Base-by-base conservation (phyloP, 2,329 filamentous ascomycete genomes). In the Teratosphaeria viscida region DNA sequence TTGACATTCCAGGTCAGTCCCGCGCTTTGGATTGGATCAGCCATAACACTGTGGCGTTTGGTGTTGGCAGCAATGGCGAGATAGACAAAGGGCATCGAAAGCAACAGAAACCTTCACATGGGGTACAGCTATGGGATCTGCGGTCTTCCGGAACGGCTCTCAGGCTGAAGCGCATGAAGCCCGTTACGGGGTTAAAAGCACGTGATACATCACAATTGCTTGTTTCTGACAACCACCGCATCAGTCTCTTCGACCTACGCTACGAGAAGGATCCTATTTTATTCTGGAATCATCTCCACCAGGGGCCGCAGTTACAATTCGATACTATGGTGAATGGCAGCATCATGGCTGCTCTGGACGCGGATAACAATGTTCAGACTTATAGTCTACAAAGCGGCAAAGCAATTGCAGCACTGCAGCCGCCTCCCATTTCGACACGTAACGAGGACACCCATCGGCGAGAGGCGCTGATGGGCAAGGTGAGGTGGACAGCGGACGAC, bases 71-170 rank as follows among this genome's bases (percentile, higher is more conserved):
- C 14, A 54, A 23, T 6, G 43, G 26, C 23, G 43, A 49, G 43
- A 7, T 19, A 49, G n/a, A 49, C n/a, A 49, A 49, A 10, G 19
- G 16, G n/a, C 43, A 49, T 49, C 43, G 43, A 16, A 49, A 49
- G 43, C 43, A 49, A 19, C 43, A 23, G 8, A n/a, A 23, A 11
- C n/a, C 43, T 26, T 49, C 43, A 49, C 43, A 54, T 29, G 59
- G 29, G 6, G 70, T 77, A 3, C 60, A 58, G 5, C 62, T 72
- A 3, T 71, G 65, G 61, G 70, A 72, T 54, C 56, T 53, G 2
- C 61, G 70, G 8, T 60, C 59, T 10, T 29, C 14, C 23, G 64
- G 56, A 8, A 60, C 32, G 16, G 49, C 63, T 5, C 52, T 54
- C 2, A 58, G 64, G 2, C 64, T 63, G 47, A 35, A 12, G 5